Percentiles rank a stretch among this genome's conserved stretches.
Conservation (phyloP, 768 basidiomycete genomes). For the Trichaptum fuscoviolaceum region DNA sequence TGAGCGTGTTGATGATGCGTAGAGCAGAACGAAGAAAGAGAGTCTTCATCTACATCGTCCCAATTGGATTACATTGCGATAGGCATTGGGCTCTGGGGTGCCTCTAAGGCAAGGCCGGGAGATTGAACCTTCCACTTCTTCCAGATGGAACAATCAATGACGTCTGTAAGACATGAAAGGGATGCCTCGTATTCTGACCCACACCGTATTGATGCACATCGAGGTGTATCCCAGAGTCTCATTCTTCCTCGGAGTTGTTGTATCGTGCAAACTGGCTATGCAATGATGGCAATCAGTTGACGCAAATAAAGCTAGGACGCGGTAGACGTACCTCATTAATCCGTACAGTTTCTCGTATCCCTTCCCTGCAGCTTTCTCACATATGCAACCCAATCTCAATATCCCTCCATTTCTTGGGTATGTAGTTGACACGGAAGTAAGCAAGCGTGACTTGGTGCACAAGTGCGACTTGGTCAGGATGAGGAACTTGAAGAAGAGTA, state of each 20-base stretch:
- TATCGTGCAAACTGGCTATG: constrained; percentile 94
- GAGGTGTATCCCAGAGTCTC: constrained; percentile 85
- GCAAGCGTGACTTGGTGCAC: too few relatives aligned
- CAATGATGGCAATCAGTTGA: constrained; percentile 82
- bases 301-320: too few relatives aligned
- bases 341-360: too few relatives aligned
- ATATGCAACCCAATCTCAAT: too few relatives aligned
- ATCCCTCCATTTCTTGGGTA: too few relatives aligned
- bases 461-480: too few relatives aligned
- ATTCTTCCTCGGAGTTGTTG: constrained; percentile 78
- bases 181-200: constrained; percentile 75
- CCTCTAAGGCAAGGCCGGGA: constrained; percentile 73
- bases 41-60: constrained; percentile 88
- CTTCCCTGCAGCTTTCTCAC: too few relatives aligned
- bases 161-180: too few relatives aligned
- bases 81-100: constrained; percentile 89
- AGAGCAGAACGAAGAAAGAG: constrained; percentile 92
- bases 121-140: constrained; percentile 95
- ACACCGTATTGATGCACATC: constrained; percentile 83
- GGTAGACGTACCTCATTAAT: too few relatives aligned
- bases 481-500: too few relatives aligned
- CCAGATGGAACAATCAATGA: constrained; percentile 56
- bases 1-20: constrained; percentile 88
- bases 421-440: too few relatives aligned
- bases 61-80: constrained; percentile 92